Base-by-base conservation (phyloP, 805 yeast species). In the Yamadazyma sp. region DNA sequence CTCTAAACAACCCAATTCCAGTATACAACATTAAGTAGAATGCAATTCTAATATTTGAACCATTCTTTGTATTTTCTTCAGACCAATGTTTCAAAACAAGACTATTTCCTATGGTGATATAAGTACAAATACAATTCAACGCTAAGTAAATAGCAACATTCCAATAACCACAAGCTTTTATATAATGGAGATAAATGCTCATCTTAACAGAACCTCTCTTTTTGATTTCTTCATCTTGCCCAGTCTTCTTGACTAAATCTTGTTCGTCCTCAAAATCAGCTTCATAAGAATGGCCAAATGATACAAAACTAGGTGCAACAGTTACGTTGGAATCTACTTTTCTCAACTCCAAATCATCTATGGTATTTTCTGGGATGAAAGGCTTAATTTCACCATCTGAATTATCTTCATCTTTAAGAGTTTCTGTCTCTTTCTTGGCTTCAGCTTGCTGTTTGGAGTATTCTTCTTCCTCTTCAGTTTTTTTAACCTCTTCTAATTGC, bases 21-120 rank as follows among this genome's bases (percentile, higher is more conserved):
- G 56, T 48, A 34, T 62, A 64, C 5, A 52, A 11, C 1, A 50
- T 33, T 33, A 64, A 50, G 45, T 42, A 62, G 35, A 44, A 47
- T 1, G 39, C 37, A 3, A 62, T 52, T 10, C 44, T 24, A 13
- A 53, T 54, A 33, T 58, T 62, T 32, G 44, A 31, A 5, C 60
- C 60, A 9, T 36, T 41, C 16, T 36, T 38, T 14, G 49, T 40
- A 33, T 61, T 62, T 21, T 41, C 36, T 36, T 63, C 66, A 2
- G 70, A 62, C 70, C 70, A 64, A 27, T 46, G 42, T 39, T 59
- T 60, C 43, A 63, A 49, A 8, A 60, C 40, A 38, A 55, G 55
- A 29, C 52, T 56, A 22, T 58, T 59, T n/a, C 47, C 31, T 27
- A 56, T 41, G 3, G 40, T 36, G 9, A 47, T 37, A n/a, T 40